Evolutionary conservation across 2,329 filamentous ascomycete species (phyloP).

Genomic region (Stylonectria norvegica): DNA sequence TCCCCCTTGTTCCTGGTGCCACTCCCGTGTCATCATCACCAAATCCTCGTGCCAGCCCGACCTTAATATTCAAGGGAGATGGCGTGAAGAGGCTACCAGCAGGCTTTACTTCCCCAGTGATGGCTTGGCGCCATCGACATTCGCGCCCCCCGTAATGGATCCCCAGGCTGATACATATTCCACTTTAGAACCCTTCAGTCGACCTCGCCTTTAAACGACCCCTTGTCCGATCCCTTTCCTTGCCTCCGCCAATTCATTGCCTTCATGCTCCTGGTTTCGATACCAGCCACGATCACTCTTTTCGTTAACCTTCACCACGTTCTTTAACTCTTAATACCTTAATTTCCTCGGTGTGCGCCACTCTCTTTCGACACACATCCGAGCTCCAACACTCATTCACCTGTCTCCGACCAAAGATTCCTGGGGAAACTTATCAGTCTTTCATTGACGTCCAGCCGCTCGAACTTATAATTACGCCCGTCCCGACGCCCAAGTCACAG

Average conservation of each 20-base stretch:
- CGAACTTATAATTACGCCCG: slow-evolving; percentile 19
- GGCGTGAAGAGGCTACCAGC: not conserved
- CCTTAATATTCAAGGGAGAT: slow-evolving; percentile 30
- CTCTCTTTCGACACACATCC: slow-evolving; percentile 21
- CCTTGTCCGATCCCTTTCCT: slow-evolving; percentile 44
- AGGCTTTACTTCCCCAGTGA: slow-evolving; percentile 5
- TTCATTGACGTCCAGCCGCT: slow-evolving; percentile 39
- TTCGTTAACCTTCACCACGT: slow-evolving; percentile 50
- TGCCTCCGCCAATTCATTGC: slow-evolving; percentile 30
- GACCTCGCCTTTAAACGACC: slow-evolving; percentile 46
- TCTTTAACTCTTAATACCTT: slow-evolving; percentile 59
- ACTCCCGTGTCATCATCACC: slow-evolving; percentile 20
- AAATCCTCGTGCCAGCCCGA: slow-evolving; percentile 24
- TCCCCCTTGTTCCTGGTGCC: slow-evolving; percentile 21
- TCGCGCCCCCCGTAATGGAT: slow-evolving; percentile 16
- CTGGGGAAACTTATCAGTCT: slow-evolving; percentile 50
- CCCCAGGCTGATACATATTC: slow-evolving; percentile 31
- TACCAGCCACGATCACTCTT: slow-evolving; percentile 57
- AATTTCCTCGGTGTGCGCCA: slow-evolving; percentile 42
- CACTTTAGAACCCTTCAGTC: slow-evolving; percentile 42
- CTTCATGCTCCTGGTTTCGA: slow-evolving; percentile 44
- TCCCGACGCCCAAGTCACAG: slow-evolving; percentile 1
- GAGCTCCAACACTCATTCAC: slow-evolving; percentile 37
- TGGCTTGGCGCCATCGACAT: slow-evolving; percentile 25
- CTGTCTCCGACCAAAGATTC: slow-evolving; percentile 46